Evolutionary conservation across 805 yeast genomes (phyloP), one percentile per base, ranked within the genome.

Genomic region (Metschnikowia henanensis): DNA sequence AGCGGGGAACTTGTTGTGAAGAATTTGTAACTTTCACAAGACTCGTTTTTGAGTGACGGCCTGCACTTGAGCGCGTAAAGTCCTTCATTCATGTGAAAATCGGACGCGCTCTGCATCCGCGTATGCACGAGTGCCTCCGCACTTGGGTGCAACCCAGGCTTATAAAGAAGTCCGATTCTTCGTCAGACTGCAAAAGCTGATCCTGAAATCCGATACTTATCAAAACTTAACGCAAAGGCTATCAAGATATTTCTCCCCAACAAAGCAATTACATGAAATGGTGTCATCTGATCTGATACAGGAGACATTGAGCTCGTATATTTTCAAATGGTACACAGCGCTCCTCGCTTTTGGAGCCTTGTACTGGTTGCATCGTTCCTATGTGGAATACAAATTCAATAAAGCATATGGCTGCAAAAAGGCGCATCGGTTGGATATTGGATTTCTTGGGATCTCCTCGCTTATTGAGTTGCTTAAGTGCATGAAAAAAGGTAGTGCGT

Each of bases 351-450:
- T 41, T 13, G 34, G 45, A 9, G 40, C 39, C 12, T 31, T 49
- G 33, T 51, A 49, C 46, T 33, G 35, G 35, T 32, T 47, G 19
- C 51, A 49, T 23, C 49, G 55, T 23, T 34, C 35, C 16, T 39
- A 45, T 22, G 30, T 42, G 12, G 45, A 41, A 21, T 32, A 40
- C 38, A 41, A 44, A 23, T 46, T 51, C 41, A 39, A 30, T 18
- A 49, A 45, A 15, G 45, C 47, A 9, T 45, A 37, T 29, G 55
- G 55, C 4, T 49, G 50, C 41, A 37, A 43, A 31, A 31, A 31
- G n/a, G 44, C 53, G 9, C 16, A 30, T 6, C 22, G 22, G 7
- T 23, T 38, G 37, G 7, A 25, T 6, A 35, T 44, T 5, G 47
- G 50, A 1, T 29, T 42, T 26, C 17, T 52, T 22, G 53, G 53